Evolutionary conservation across 192 early-diverging fungal genomes (phyloP), one percentile per base, ranked within the genome.

Genomic region (Coemansia sp.): DNA sequence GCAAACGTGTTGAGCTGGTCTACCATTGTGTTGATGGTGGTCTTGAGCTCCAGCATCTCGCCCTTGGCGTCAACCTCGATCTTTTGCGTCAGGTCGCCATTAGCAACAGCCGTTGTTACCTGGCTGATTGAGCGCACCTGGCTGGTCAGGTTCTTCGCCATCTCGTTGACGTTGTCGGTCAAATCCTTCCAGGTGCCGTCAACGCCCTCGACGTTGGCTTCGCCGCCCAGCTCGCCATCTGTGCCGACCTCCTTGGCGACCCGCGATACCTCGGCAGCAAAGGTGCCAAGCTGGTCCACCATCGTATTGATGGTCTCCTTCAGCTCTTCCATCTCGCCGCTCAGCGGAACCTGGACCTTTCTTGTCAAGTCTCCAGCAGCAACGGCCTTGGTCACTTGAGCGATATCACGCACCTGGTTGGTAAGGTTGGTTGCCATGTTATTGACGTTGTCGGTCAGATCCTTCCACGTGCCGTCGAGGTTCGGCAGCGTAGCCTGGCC

Each of bases 351-450:
- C n/a, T n/a, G n/a, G n/a, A n/a, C n/a, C n/a, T n/a, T n/a, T n/a
- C n/a, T n/a, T n/a, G n/a, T n/a, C n/a, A n/a, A n/a, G n/a, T n/a
- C n/a, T n/a, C n/a, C n/a, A n/a, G n/a, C n/a, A n/a, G n/a, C n/a
- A n/a, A n/a, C n/a, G n/a, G n/a, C n/a, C n/a, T n/a, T n/a, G n/a
- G n/a, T n/a, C n/a, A n/a, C n/a, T n/a, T n/a, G n/a, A n/a, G n/a
- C n/a, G n/a, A 24, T 89, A 24, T 72, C 71, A 34, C 87, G 84
- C n/a, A 89, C 88, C 63, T 89, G 88, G 21, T 76, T 77, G 0
- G 87, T 90, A n/a, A 90, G 62, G 66, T 88, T 90, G 72, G 74
- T 74, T 74, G n/a, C n/a, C n/a, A n/a, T n/a, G n/a, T n/a, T n/a
- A n/a, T n/a, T n/a, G n/a, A n/a, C n/a, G n/a, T n/a, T n/a, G n/a